Base-by-base conservation (phyloP, 2,329 filamentous ascomycete species). In the Fusarium miscanthi region DNA sequence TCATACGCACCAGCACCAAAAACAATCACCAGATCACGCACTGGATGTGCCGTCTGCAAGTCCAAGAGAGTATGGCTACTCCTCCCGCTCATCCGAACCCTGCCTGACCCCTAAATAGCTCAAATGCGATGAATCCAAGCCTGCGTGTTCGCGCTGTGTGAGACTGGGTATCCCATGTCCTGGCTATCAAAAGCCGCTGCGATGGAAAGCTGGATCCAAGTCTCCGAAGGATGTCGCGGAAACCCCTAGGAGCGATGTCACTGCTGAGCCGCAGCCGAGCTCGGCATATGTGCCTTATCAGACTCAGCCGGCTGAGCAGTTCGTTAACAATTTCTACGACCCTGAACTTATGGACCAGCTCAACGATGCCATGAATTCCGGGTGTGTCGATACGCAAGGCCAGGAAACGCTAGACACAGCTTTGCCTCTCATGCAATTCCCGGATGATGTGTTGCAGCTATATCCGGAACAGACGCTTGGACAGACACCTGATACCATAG, bases 81-180 rank as follows among this genome's bases (percentile, higher is more conserved):
- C 40, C 27, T 35, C 38, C 41, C 35, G 30, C n/a, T 23, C 21
- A 30, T 30, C 45, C 51, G 37, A 21, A 17, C 33, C 25, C 35
- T 33, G n/a, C 60, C 58, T 60, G 43, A 69, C 56, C 56, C 52
- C 41, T 49, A n/a, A 49, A 19, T 48, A 74, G 72, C 72, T 74
- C 57, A 74, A 74, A 59, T 74, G 72, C 48, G 72, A 74, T 38
- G 72, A 74, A 46, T 64, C 60, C 14, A 74, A 70, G 60, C 72
- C 72, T 10, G 42, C 41, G 27, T 74, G 72, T 58, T 72, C 72
- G 23, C 72, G 72, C 31, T 74, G 72, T 53, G 59, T 70, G n/a
- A 74, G 73, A 45, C 59, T 75, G 33, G 73, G 73, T 8, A 75
- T 75, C 17, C 69, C 73, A 21, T 75, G 73, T 35, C 73, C 73